Base-by-base conservation (phyloP, 1,284 basidiomycete species). In the Athelia sp. region DNA sequence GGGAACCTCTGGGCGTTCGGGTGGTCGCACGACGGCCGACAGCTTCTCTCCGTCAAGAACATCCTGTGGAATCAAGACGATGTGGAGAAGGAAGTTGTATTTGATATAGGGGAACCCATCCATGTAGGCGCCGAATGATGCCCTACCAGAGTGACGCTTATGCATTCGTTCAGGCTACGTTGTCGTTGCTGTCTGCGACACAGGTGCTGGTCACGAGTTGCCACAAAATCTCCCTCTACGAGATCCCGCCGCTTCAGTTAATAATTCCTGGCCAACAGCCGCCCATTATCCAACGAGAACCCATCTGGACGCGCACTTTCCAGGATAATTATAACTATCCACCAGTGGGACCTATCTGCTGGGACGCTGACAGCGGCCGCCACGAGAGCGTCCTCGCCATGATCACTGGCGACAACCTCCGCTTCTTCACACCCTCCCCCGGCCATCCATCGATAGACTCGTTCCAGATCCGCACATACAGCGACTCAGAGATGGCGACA, bases 401-500 rank as follows among this genome's bases (percentile, higher is more conserved):
- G 71, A 10, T 72, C 74, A 38, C 66, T 64, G 23, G 21, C 68
- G 62, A n/a, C n/a, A n/a, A 9, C 75, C 69, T 0, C 78, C 78
- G n/a, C 85, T 81, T n/a, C n/a, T n/a, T n/a, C n/a, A 34, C 78
- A 75, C 14, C 73, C 76, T n/a, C n/a, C n/a, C n/a, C n/a, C 2
- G 86, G n/a, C n/a, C n/a, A 83, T 57, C 92, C 87, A 51, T 87
- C 87, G 55, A 93, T 87, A 47, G 91, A 74, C 62, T 98, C 98
- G 62, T 96, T 93, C 35, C 85, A 84, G 71, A 96, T 93, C 50
- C 98, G 91, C 70, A 98, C 94, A 45, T 92, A 79, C 51, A 99
- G 79, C 64, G 96, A 87, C 32, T 97, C 78, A 52, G 95, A 88
- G 1, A 96, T 96, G 3, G 84, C 66, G 21, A 78, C 74, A 0